A percentile compares a stretch with the other conserved stretches of the same genome.
Evolutionary conservation across 225 moss, liverwort and hornwort genomes (phyloP).

Genomic region (Rhytidiadelphus loreus): DNA sequence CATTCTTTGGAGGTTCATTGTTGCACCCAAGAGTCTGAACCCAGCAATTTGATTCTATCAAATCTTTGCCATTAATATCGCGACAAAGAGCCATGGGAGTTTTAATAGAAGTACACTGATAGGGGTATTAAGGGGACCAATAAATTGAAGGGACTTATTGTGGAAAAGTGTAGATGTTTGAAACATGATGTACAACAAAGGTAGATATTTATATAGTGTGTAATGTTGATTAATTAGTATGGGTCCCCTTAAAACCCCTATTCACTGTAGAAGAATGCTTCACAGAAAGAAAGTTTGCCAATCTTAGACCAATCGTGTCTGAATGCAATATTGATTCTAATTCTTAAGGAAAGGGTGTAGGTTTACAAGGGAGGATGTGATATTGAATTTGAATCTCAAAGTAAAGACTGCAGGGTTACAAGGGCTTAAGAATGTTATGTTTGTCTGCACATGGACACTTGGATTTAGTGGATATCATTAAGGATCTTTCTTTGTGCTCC

Average conservation of each 20-base stretch:
- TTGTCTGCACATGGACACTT: not conserved
- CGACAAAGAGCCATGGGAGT: not conserved
- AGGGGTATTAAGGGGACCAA: too few relatives aligned
- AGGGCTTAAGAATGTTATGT: not conserved
- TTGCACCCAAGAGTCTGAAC: not conserved
- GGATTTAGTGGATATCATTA: not conserved
- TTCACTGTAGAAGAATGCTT: not conserved
- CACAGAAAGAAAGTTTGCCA: not conserved
- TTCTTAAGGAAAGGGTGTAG: not conserved
- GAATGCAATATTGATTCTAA: not conserved
- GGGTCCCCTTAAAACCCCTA: too few relatives aligned
- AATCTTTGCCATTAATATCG: not conserved
- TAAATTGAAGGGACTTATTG: too few relatives aligned
- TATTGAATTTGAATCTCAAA: not conserved
- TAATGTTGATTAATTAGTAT: too few relatives aligned
- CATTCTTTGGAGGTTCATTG: not conserved
- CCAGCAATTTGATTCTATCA: not conserved
- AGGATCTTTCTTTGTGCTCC: not conserved
- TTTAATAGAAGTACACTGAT: not conserved
- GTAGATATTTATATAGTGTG: too few relatives aligned
- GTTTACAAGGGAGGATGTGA: not conserved
- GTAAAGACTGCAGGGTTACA: not conserved
- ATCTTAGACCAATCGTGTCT: not conserved
- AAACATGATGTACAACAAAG: too few relatives aligned
- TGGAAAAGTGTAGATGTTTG: too few relatives aligned